Conservation (phyloP, 2,329 filamentous ascomycete species). For the Aspergillus hiratsukae region DNA sequence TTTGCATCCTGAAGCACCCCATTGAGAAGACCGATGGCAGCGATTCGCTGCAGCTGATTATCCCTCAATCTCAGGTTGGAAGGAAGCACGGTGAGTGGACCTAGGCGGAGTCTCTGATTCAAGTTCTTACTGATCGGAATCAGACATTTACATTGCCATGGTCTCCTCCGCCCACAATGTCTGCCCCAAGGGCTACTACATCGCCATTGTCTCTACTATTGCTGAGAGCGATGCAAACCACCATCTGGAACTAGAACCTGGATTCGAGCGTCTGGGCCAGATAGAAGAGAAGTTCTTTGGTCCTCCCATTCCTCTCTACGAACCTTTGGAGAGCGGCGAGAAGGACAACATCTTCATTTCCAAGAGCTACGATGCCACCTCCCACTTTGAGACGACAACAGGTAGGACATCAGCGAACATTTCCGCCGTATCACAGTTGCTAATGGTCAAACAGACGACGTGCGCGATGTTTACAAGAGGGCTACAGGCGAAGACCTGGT, state of each 20-base stretch:
- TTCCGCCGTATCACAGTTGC: background rate
- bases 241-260: constrained; percentile 88
- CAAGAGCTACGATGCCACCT: constrained; percentile 97
- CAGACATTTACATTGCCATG: constrained; percentile 94
- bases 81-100: constrained; percentile 77
- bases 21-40: constrained; percentile 81
- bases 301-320: constrained; percentile 86
- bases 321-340: constrained; percentile 75
- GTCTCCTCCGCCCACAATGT: constrained; percentile 96
- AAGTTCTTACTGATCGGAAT: constrained; percentile 15
- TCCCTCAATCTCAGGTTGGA: constrained; percentile 94
- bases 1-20: constrained; percentile 96
- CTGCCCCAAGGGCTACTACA: constrained; percentile 98
- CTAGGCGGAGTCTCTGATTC: background rate
- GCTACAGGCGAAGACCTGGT: constrained; percentile 79
- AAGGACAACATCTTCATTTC: constrained; percentile 95
- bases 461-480: constrained; percentile 86
- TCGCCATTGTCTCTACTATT: constrained; percentile 97
- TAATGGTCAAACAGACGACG: constrained; percentile 64
- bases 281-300: constrained; percentile 98
- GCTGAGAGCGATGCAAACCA: constrained; percentile 89
- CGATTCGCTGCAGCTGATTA: constrained; percentile 92
- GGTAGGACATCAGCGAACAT: constrained; percentile 37
- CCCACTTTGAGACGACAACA: constrained; percentile 90
- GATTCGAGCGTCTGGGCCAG: constrained; percentile 83